Evolutionary conservation across 2,329 filamentous ascomycete species (phyloP).

Genomic region (Colletotrichum orchidophilum): DNA sequence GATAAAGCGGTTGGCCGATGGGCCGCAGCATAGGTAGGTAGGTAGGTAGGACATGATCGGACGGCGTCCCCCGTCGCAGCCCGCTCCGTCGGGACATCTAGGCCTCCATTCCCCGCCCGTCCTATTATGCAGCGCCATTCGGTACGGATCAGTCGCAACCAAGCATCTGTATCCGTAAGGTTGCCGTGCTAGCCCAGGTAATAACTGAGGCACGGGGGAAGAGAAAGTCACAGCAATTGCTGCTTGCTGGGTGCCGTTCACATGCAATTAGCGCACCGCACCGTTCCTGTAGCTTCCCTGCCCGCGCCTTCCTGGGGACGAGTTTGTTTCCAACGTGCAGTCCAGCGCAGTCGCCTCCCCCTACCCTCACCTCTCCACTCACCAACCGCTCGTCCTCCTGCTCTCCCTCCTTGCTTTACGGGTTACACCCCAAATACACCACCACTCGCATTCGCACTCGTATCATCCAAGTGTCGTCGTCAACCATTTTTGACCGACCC

Average conservation of each 20-base stretch:
- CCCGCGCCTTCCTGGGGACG: neutral
- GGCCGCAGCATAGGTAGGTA: neutral
- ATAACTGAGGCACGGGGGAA: too few species aligned
- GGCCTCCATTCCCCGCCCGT: slow-evolving; percentile 21
- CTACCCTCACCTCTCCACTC: neutral
- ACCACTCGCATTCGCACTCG: slow-evolving; percentile 17
- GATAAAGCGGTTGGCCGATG: neutral
- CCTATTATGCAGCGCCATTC: neutral
- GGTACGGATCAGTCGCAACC: neutral
- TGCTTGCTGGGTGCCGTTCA: slow-evolving; percentile 11
- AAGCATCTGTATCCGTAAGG: neutral
- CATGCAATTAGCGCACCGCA: slow-evolving; percentile 15
- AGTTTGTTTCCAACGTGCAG: slow-evolving; percentile 27
- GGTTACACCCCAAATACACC: slow-evolving; percentile 11
- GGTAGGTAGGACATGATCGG: neutral
- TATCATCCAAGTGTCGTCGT: neutral
- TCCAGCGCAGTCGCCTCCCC: slow-evolving; percentile 20
- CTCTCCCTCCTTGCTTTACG: neutral
- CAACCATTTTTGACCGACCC: too few species aligned
- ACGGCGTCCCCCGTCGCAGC: neutral
- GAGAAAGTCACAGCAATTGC: neutral
- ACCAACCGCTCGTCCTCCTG: neutral
- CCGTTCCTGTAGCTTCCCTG: slow-evolving; percentile 15
- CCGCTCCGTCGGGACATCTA: slow-evolving; percentile 28
- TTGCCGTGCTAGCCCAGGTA: too few species aligned